A percentile compares a stretch with the other conserved stretches of the same genome.
phyloP scores from a whole-genome alignment of 202 grass and related monocot species.

The Saccharum hybrid region DNA sequence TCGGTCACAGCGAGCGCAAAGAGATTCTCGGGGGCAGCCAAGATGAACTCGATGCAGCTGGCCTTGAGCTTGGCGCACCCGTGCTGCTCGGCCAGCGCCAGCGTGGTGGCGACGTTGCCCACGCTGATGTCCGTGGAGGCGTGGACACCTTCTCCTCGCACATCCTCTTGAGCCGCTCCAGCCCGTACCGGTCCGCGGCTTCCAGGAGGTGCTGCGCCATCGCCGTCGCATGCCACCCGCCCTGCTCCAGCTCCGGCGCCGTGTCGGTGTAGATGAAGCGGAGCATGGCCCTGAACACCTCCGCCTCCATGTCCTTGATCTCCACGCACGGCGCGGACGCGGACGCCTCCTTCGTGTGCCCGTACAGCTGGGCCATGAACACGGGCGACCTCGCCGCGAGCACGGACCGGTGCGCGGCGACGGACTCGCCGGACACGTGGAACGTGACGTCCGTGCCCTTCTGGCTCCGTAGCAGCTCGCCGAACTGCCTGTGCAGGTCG shows the following conservation, averaged over 20 bases:
- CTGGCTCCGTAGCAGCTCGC: no score
- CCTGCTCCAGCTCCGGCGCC: conserved; percentile 14
- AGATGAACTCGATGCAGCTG: conserved; percentile 38
- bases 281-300: conserved; percentile 37
- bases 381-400: no score
- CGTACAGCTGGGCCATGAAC: no score
- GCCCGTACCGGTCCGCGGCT: conserved; percentile 32
- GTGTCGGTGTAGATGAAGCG: conserved; percentile 53
- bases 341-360: no score
- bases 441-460: no score
- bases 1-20: not conserved
- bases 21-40: not conserved
- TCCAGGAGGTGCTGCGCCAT: conserved; percentile 22
- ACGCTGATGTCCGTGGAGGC: not conserved
- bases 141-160: conserved; percentile 14
- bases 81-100: conserved; percentile 43
- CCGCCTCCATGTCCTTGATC: conserved; percentile 39
- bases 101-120: not conserved
- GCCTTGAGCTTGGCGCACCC: conserved; percentile 45
- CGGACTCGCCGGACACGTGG: no score
- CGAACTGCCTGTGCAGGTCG: no score
- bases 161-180: conserved; percentile 46
- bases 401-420: no score
- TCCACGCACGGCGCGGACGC: not conserved
- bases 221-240: no score